Conservation (phyloP, 2,329 filamentous ascomycete genomes). For the Alternaria sp. region DNA sequence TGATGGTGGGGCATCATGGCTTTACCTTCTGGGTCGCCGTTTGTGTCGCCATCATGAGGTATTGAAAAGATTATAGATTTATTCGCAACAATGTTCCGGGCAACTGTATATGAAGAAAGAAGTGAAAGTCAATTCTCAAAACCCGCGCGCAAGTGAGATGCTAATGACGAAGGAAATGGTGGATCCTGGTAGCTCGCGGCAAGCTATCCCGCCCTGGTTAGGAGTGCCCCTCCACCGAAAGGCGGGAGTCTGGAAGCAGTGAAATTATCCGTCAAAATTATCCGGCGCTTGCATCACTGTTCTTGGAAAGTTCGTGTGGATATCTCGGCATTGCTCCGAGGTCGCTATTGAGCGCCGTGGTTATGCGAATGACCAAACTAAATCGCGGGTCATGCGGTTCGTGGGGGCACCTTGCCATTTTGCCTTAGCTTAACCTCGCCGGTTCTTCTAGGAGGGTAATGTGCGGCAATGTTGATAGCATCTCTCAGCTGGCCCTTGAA, state of each 20-base stretch:
- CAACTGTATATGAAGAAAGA: slow-evolving; percentile 6
- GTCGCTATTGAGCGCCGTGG: slow-evolving; percentile 31
- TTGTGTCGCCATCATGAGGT: slow-evolving; percentile 39
- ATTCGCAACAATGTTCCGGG: not conserved
- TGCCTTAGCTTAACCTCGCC: not conserved
- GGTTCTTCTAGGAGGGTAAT: slow-evolving; percentile 11
- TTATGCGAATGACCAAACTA: slow-evolving; percentile 25
- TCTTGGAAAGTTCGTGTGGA: slow-evolving; percentile 26
- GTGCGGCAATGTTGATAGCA: slow-evolving; percentile 20
- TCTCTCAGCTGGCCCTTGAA: slow-evolving; percentile 18
- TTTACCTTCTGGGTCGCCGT: slow-evolving; percentile 46
- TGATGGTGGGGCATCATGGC: slow-evolving; percentile 40
- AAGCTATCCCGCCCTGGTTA: slow-evolving; percentile 39
- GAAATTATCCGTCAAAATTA: slow-evolving; percentile 48
- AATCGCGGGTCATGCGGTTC: slow-evolving; percentile 4
- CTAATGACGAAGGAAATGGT: slow-evolving; percentile 39
- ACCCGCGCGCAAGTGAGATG: slow-evolving; percentile 30
- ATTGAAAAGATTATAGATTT: slow-evolving; percentile 5
- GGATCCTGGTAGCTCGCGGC: slow-evolving; percentile 36
- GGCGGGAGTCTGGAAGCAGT: slow-evolving; percentile 30
- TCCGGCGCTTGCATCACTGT: slow-evolving; percentile 38
- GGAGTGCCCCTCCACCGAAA: slow-evolving; percentile 32
- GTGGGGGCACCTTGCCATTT: slow-evolving; percentile 10
- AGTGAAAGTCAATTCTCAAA: slow-evolving; percentile 17
- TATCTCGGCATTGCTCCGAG: slow-evolving; percentile 33